These are phyloP conservation scores for Xerocomus cyaneibrunnescens DNA, from an alignment of 1,284 basidiomycete species.

Conservation along the genomic window DNA sequence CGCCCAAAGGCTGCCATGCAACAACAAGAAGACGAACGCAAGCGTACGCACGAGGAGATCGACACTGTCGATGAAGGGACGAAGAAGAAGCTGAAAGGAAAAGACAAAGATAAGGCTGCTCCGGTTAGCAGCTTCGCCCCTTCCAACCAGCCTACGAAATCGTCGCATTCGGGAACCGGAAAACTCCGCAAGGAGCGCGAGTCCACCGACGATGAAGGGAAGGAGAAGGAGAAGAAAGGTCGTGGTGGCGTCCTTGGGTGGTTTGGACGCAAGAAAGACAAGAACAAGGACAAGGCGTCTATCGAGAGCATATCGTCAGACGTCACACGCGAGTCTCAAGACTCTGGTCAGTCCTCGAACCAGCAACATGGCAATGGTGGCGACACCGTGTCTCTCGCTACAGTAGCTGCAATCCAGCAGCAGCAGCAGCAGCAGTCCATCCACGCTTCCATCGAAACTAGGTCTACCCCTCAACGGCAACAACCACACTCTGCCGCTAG, in stretches of 20 bases:
- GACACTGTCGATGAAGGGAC: slow-evolving; percentile 57
- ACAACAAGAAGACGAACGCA: slow-evolving; percentile 56
- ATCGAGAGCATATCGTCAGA: slow-evolving; percentile 48
- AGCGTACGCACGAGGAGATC: slow-evolving; percentile 59
- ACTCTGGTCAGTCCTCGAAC: slow-evolving; percentile 45
- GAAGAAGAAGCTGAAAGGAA: slow-evolving; percentile 49
- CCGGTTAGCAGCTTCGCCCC: slow-evolving; percentile 41
- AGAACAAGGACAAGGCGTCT: slow-evolving; percentile 64
- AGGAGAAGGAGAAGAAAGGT: slow-evolving; percentile 64
- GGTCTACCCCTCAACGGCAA: slow-evolving; percentile 28
- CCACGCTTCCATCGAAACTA: slow-evolving; percentile 29
- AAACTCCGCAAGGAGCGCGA: slow-evolving; percentile 69
- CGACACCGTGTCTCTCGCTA: slow-evolving; percentile 46
- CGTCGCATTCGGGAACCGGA: slow-evolving; percentile 33
- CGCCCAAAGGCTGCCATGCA: slow-evolving; percentile 49
- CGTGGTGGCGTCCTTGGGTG: slow-evolving; percentile 67
- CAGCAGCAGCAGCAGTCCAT: slow-evolving; percentile 53
- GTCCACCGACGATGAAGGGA: slow-evolving; percentile 51
- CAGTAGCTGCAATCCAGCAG: slow-evolving; percentile 51
- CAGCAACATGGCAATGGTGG: slow-evolving; percentile 34
- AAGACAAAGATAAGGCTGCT: slow-evolving; percentile 31
- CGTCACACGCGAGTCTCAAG: slow-evolving; percentile 38
- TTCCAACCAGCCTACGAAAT: slow-evolving; percentile 30
- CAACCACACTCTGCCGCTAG: slow-evolving; percentile 32
- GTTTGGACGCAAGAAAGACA: slow-evolving; percentile 76